phyloP scores from a whole-genome alignment of 495 filamentous ascomycete species.

The Hapsidospora chrysogenum region DNA sequence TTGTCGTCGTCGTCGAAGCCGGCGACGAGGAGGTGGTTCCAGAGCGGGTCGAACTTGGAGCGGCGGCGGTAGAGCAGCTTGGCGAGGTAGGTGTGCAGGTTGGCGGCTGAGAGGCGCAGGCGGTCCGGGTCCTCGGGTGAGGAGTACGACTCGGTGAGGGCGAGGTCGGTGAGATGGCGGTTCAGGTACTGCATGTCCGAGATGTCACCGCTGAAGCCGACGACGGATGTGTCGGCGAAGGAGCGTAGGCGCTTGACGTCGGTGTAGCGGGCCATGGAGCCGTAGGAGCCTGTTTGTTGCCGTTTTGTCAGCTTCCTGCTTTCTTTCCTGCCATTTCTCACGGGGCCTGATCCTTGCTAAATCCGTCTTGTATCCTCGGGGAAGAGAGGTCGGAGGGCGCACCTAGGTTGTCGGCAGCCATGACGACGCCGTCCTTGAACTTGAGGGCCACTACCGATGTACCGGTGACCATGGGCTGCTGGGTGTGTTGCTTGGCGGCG shows the following conservation, averaged over 20 bases:
- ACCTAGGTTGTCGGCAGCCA: slow-evolving; percentile 95
- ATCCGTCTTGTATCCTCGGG: neutral
- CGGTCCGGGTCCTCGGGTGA: slow-evolving; percentile 20
- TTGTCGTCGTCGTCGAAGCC: slow-evolving; percentile 64
- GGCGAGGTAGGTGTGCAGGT: slow-evolving; percentile 86
- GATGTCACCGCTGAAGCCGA: slow-evolving; percentile 88
- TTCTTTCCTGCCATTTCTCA: neutral
- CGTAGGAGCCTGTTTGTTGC: slow-evolving; percentile 64
- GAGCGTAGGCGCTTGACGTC: slow-evolving; percentile 78
- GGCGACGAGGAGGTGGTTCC: slow-evolving; percentile 86
- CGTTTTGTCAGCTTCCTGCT: slow-evolving; percentile 3
- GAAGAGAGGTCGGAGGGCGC: slow-evolving; percentile 9
- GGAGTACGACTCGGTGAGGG: slow-evolving; percentile 73
- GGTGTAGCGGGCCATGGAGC: slow-evolving; percentile 89
- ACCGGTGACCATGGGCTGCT: slow-evolving; percentile 83
- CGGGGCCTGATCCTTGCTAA: neutral
- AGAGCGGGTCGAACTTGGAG: slow-evolving; percentile 88
- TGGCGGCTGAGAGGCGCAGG: slow-evolving; percentile 63
- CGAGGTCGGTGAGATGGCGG: slow-evolving; percentile 70
- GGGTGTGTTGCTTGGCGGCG: slow-evolving; percentile 74
- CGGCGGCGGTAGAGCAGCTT: slow-evolving; percentile 92
- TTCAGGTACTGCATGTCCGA: slow-evolving; percentile 97
- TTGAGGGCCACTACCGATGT: slow-evolving; percentile 89
- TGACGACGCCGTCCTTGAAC: slow-evolving; percentile 89
- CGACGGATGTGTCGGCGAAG: slow-evolving; percentile 59